Evolutionary conservation across 192 early-diverging fungal species (phyloP).

Genomic region (Thamnidium elegans): DNA sequence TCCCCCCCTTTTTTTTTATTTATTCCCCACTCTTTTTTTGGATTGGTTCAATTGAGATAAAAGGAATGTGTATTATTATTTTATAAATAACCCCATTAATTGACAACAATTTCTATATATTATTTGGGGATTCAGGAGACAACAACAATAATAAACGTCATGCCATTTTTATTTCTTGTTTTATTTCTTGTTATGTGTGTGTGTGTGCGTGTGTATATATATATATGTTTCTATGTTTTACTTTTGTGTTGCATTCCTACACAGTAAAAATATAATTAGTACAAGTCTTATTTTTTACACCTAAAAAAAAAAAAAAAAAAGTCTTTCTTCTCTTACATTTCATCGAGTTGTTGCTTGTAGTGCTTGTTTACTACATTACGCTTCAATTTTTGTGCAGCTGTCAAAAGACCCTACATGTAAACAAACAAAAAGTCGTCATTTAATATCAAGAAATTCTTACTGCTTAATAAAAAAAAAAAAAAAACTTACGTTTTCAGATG

Average conservation of each 20-base stretch:
- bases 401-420: conserved; percentile 58
- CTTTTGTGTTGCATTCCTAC: background rate
- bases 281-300: too few relatives aligned
- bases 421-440: background rate
- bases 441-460: background rate
- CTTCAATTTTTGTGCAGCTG: conserved; percentile 94
- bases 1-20: background rate
- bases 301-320: too few relatives aligned
- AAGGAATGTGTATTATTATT: background rate
- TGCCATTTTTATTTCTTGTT: background rate
- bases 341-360: conserved; percentile 61
- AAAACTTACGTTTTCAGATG: conserved; percentile 68
- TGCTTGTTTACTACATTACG: conserved; percentile 70
- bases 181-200: background rate
- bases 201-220: background rate
- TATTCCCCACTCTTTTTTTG: conserved; percentile 1
- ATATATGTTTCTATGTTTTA: background rate
- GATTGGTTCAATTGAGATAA: background rate
- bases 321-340: too few relatives aligned
- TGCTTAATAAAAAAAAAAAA: conserved; percentile 17
- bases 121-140: background rate
- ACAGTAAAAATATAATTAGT: background rate
- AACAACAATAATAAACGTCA: background rate
- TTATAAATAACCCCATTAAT: background rate
- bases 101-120: background rate